These are phyloP conservation scores for Pestalotiopsis sp. DNA, from an alignment of 2,329 filamentous ascomycete genomes.

Conservation along the genomic window DNA sequence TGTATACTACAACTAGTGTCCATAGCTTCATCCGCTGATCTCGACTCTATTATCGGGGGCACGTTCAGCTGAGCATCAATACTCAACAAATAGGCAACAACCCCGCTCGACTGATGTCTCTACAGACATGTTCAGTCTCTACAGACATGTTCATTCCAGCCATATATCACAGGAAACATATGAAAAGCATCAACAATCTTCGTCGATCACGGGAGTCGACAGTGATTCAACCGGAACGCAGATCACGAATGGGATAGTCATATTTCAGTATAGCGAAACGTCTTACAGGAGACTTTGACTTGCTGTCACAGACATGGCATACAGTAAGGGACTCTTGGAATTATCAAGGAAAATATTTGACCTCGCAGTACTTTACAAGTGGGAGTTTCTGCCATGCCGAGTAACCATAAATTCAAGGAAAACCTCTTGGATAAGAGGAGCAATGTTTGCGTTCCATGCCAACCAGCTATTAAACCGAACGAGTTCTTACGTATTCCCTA, in stretches of 20 bases:
- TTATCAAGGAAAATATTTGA: not conserved
- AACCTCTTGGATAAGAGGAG: not conserved
- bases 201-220: too few species aligned
- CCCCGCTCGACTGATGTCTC: too few species aligned
- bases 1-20: not conserved
- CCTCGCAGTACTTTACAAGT: not conserved
- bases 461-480: not conserved
- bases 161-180: too few species aligned
- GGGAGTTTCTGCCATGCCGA: not conserved
- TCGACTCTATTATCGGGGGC: not conserved
- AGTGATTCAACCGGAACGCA: too few species aligned
- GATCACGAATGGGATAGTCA: not conserved
- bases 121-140: too few species aligned
- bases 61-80: too few species aligned
- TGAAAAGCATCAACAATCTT: too few species aligned
- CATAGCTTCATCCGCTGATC: not conserved
- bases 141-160: too few species aligned
- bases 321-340: not conserved
- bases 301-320: not conserved
- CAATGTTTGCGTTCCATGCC: not conserved
- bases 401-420: slow-evolving; percentile 7
- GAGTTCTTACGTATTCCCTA: not conserved
- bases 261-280: not conserved
- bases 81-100: too few species aligned
- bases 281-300: not conserved